Base-by-base conservation (phyloP, 305 asterid species). In the Nicotiana rustica region DNA sequence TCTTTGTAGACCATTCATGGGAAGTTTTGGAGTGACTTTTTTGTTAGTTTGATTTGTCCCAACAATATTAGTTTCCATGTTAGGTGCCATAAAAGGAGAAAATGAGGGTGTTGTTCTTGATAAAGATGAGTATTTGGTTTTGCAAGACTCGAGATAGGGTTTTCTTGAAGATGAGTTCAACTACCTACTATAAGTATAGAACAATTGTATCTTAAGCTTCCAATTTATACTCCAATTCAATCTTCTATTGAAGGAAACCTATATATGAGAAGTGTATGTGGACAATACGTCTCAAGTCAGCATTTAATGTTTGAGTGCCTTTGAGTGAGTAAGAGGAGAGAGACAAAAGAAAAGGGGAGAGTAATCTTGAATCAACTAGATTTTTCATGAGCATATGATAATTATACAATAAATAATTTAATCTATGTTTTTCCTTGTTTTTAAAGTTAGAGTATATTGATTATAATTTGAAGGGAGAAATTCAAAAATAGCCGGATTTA, bases 1-100 rank as follows among this genome's bases (percentile, higher is more conserved):
- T 80, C 97, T 93, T 25, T 90, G 87, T 65, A 94, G 91, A 76
- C 82, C 82, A 4, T 89, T 97, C 90, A 88, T 85, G 1, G 97
- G 84, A 5, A 89, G 90, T 25, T 76, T 88, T 0, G 91, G 61
- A 41, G 25, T 35, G 44, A 14, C 36, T 61, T 19, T 36, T 73
- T 3, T 86, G 85, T 31, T 66, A 35, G 83, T 86, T 17, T 86
- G 77, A 82, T 83, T 57, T 77, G 76, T 18, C 18, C 82, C 89
- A 66, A 67, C 82, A n/a, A 62, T 44, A 41, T 76, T 83, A 25
- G 84, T 31, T 66, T 88, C 91, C 31, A 84, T 71, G n/a, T 85
- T 82, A 2, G 95, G 95, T 7, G 93, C 93, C 96, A 93, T 90
- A 60, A 38, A 18, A 38, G 38, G n/a, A 12, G 82, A 49, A 64